Evolutionary conservation across 2,329 filamentous ascomycete genomes (phyloP).

Genomic region (Arachnomyces sp.): DNA sequence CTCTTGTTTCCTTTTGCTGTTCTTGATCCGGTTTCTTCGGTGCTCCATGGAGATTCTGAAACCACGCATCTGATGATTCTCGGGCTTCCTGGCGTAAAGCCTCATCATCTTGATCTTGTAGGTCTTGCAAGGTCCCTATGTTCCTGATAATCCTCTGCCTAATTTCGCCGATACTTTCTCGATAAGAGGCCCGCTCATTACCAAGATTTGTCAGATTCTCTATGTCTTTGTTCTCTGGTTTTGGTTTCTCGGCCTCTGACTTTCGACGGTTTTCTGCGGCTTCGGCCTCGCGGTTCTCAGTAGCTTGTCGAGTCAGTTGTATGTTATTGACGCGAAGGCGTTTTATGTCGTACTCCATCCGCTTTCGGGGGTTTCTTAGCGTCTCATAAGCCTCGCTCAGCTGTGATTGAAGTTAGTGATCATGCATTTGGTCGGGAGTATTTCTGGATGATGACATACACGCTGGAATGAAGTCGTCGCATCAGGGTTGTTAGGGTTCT

Average conservation of each 20-base stretch:
- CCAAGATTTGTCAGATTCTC: too few species aligned
- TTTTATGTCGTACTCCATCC: conserved; percentile 4
- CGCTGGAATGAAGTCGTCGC: conserved; percentile 11
- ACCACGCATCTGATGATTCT: conserved; percentile 2
- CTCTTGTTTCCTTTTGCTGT: too few species aligned
- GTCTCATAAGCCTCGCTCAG: conserved; percentile 5
- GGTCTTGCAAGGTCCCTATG: background rate
- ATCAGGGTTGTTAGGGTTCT: conserved; percentile 6
- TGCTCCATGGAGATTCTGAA: too few species aligned
- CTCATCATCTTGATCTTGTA: conserved; percentile 5
- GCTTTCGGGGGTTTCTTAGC: background rate
- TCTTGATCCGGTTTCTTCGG: too few species aligned
- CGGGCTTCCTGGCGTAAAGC: conserved; percentile 3
- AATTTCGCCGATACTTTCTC: too few species aligned
- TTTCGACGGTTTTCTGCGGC: conserved; percentile 2
- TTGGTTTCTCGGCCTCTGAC: background rate
- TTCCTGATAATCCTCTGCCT: background rate
- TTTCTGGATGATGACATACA: too few species aligned
- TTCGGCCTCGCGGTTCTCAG: conserved; percentile 3
- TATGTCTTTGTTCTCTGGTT: too few species aligned
- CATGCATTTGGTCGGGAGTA: too few species aligned
- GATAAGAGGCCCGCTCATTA: too few species aligned
- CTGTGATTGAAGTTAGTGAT: too few species aligned
- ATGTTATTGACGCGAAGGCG: background rate
- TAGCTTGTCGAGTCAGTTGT: background rate